Conservation (phyloP, 306 rosid genomes). For the Sindora glabra region DNA sequence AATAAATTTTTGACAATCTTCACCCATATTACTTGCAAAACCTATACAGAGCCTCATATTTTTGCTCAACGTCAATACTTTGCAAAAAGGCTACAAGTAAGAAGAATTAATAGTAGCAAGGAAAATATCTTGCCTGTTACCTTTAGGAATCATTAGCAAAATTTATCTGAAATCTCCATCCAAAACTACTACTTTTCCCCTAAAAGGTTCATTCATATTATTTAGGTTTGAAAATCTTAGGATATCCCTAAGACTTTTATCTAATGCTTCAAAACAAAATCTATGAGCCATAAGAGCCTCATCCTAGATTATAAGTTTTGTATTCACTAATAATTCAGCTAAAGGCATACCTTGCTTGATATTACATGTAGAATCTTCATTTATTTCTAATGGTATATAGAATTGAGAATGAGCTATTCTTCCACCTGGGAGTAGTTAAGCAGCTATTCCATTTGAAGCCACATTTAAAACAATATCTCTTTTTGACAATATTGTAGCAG, state of each 20-base stretch:
- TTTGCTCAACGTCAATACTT: not conserved
- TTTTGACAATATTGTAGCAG: too few species aligned
- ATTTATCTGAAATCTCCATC: not conserved
- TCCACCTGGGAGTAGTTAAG: too few species aligned
- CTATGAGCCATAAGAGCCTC: not conserved
- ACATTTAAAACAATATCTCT: too few species aligned
- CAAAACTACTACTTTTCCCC: not conserved
- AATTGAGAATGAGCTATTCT: not conserved
- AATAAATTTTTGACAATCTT: too few species aligned
- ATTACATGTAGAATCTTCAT: not conserved
- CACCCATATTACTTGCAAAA: too few species aligned
- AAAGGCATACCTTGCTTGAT: not conserved
- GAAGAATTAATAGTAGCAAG: not conserved
- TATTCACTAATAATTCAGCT: not conserved
- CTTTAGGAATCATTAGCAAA: not conserved
- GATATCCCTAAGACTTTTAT: not conserved
- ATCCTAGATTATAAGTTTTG: not conserved
- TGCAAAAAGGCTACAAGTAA: not conserved
- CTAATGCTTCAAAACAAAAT: not conserved
- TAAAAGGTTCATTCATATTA: not conserved
- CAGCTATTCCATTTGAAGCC: too few species aligned
- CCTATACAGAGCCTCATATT: not conserved
- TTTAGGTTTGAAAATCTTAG: fast-evolving
- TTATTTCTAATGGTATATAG: not conserved
- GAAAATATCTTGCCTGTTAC: not conserved